These are phyloP conservation scores for Suillus decipiens DNA, from an alignment of 768 basidiomycete species.

Conservation along the genomic window DNA sequence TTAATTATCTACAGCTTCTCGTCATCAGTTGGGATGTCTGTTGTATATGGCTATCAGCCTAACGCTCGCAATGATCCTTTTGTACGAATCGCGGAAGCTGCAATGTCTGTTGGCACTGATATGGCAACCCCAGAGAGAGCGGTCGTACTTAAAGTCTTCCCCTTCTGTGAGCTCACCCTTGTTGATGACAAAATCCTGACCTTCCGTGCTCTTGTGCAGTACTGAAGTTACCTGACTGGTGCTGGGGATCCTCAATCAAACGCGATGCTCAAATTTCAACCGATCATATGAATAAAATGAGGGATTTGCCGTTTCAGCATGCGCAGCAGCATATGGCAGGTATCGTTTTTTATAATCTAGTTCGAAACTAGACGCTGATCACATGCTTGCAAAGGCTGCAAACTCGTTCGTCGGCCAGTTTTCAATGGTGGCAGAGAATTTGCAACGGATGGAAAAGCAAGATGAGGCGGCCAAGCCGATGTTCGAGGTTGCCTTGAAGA, in stretches of 20 bases:
- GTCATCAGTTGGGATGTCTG: conserved; percentile 28
- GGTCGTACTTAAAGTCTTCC: conserved; percentile 2
- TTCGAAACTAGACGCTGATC: not conserved
- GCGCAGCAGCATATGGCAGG: conserved; percentile 31
- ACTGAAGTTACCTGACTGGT: conserved; percentile 31
- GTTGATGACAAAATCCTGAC: not conserved
- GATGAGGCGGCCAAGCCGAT: conserved; percentile 8
- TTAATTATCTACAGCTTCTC: conserved; percentile 25
- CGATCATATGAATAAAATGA: not conserved
- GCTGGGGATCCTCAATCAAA: conserved; percentile 41
- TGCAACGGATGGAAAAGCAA: conserved; percentile 17
- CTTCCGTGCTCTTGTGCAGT: not conserved
- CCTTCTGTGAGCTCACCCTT: conserved; percentile 15
- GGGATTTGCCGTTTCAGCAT: conserved; percentile 25
- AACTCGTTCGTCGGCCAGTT: not conserved
- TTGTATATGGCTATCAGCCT: conserved; percentile 20
- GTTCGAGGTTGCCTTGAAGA: conserved; percentile 16
- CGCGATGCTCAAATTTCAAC: conserved; percentile 24
- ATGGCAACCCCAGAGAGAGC: conserved; percentile 12
- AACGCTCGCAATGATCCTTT: conserved; percentile 13
- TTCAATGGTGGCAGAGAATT: conserved; percentile 17
- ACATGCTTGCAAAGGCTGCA: not conserved
- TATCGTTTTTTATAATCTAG: not conserved
- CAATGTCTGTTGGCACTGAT: not conserved
- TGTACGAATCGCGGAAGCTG: conserved; percentile 11